phyloP scores from a whole-genome alignment of 1,139 yeast genomes.

The Kodamaea arcana region DNA sequence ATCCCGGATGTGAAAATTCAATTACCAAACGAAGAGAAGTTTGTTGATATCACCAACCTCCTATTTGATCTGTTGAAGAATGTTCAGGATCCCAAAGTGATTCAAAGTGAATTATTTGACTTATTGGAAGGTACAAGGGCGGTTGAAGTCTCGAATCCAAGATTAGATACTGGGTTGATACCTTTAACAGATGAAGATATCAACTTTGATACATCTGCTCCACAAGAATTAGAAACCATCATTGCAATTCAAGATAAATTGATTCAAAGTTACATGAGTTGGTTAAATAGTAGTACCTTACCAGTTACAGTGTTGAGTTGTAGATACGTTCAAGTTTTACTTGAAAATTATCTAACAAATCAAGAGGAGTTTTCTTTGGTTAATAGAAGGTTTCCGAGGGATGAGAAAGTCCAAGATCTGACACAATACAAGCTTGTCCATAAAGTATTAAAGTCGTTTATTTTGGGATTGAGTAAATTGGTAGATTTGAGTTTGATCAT shows the following conservation, averaged over 20 bases:
- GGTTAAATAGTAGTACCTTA: conserved; percentile 61
- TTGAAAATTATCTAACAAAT: conserved; percentile 34
- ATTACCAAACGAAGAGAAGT: conserved; percentile 6
- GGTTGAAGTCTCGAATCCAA: conserved; percentile 57
- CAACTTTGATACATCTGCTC: conserved; percentile 31
- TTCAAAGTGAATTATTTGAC: conserved; percentile 52
- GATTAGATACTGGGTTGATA: conserved; percentile 61
- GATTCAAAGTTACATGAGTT: conserved; percentile 44
- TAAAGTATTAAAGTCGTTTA: conserved; percentile 42
- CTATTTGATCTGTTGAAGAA: conserved; percentile 33
- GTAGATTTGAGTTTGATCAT: conserved; percentile 46
- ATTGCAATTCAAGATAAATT: conserved; percentile 43
- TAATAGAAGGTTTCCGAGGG: conserved; percentile 1
- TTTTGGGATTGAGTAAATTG: conserved; percentile 50
- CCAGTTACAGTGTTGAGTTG: conserved; percentile 64
- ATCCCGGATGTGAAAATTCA: neutral
- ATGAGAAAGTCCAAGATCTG: neutral
- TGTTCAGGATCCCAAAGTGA: conserved; percentile 28
- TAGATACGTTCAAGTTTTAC: conserved; percentile 53
- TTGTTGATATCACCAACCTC: conserved; percentile 42
- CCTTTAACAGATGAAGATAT: conserved; percentile 37
- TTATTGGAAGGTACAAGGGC: conserved; percentile 75
- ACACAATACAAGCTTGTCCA: conserved; percentile 33
- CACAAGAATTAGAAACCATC: conserved; percentile 33
- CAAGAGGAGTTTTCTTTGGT: conserved; percentile 9